Base-by-base conservation (phyloP, 805 yeast species). In the Maudiozyma saulgeensis region DNA sequence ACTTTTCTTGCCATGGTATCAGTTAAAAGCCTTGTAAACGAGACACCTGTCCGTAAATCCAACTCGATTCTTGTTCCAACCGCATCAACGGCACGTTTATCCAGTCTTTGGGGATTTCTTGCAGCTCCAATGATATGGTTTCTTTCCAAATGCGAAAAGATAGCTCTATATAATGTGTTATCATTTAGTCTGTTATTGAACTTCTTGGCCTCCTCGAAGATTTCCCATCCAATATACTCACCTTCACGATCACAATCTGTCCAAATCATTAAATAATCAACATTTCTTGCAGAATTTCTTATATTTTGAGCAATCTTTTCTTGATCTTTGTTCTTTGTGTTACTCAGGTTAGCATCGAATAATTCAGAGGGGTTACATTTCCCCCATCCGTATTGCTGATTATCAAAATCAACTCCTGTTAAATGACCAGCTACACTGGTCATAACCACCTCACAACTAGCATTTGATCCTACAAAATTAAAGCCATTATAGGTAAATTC, bases 181-280 rank as follows among this genome's bases (percentile, higher is more conserved):
- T 77, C 58, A 0, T 66, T 69, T 41, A 88, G 59, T 1, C 67
- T 53, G 1, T 66, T 64, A 44, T 60, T 68, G 1, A 67, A 70
- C 53, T 71, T 72, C 45, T 63, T 61, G 0, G 96, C 96, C n/a
- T 81, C 82, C 47, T 80, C 74, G 35, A 79, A 73, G 15, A 95
- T 80, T 58, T 90, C 96, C 69, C 75, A 80, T 0, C 97, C 98
- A 49, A 90, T 90, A 64, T 81, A 84, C 64, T 90, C 98, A 1
- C 98, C 98, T 63, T 90, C 98, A 37, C 97, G 73, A 73, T 90
- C 98, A 68, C 99, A 93, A 74, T 93, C 99, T 0, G 99, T 93
- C 98, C 99, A 93, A 7, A 93, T 87, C 86, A 88, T 87, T 48
- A 93, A 68, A 39, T 70, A 69, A 47, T 80, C 77, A 5, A 87